phyloP scores from a whole-genome alignment of 441 rosid species.

The Erysimum cheiri region DNA sequence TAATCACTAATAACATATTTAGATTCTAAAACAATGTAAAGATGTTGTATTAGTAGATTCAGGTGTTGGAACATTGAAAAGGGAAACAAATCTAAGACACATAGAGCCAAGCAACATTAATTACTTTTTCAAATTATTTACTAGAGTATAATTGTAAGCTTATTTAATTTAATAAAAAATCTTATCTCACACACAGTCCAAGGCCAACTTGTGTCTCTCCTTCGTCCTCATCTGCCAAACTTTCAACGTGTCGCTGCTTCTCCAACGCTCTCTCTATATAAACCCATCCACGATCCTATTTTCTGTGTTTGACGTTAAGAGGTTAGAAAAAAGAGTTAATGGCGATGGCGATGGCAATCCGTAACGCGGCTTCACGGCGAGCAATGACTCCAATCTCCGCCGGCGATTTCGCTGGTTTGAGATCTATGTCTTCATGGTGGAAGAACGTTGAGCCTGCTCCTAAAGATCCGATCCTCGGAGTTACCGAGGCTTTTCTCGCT shows the following conservation, averaged over 20 bases:
- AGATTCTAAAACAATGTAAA: too few species aligned
- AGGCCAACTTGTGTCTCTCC: conserved; percentile 32
- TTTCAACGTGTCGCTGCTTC: conserved; percentile 40
- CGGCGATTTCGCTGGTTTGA: conserved; percentile 47
- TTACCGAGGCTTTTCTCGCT: conserved; percentile 91
- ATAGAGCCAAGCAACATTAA: conserved; percentile 14
- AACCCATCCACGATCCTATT: background rate
- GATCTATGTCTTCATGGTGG: conserved; percentile 91
- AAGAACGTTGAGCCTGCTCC: conserved; percentile 82
- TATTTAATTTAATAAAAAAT: background rate
- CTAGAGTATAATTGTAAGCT: background rate
- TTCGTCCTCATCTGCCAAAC: conserved; percentile 32
- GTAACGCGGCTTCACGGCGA: conserved; percentile 44
- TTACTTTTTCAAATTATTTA: background rate
- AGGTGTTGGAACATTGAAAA: conserved; percentile 20
- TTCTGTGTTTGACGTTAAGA: background rate
- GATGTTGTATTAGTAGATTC: background rate
- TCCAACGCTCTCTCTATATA: conserved; percentile 29
- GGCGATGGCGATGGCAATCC: conserved; percentile 49
- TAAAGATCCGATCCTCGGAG: conserved; percentile 94
- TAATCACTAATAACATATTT: too few species aligned
- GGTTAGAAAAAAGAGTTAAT: background rate
- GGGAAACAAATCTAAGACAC: conserved; percentile 8
- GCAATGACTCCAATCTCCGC: conserved; percentile 41
- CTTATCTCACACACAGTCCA: conserved; percentile 42